phyloP scores from a whole-genome alignment of 345 rosid genomes.

The Hibiscus syriacus region DNA sequence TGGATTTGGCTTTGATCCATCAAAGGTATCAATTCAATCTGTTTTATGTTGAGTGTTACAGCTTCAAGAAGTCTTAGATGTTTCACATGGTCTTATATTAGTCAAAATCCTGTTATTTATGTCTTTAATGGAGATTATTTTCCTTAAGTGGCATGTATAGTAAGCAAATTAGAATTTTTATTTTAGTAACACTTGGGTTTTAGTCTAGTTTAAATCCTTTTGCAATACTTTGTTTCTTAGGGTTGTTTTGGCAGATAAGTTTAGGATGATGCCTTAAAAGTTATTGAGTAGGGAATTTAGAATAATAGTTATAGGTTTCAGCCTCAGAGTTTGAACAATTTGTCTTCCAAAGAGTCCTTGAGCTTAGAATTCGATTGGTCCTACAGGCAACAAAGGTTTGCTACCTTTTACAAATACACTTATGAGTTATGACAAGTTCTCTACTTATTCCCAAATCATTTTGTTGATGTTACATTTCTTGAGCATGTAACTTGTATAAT shows the following conservation, averaged over 20 bases:
- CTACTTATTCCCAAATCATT: background rate
- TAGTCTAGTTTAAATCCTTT: background rate
- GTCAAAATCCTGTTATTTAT: background rate
- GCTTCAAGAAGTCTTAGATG: too few species aligned
- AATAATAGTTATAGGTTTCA: background rate
- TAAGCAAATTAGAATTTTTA: too few species aligned
- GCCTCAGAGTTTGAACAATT: background rate
- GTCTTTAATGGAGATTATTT: background rate
- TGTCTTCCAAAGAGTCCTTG: background rate
- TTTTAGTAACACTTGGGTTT: too few species aligned
- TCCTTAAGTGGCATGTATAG: too few species aligned
- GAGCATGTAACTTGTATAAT: too few species aligned
- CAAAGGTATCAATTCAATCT: too few species aligned
- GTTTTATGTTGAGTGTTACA: too few species aligned
- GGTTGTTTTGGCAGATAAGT: background rate
- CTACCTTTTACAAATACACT: background rate
- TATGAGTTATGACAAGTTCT: background rate
- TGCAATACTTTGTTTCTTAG: background rate
- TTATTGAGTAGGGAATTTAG: background rate
- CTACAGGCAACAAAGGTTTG: background rate
- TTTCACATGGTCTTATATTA: too few species aligned
- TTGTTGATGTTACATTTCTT: background rate
- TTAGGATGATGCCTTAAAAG: background rate
- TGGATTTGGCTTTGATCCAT: slow-evolving; percentile 90
- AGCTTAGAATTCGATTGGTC: background rate